These are phyloP conservation scores for Neofusicoccum parvum DNA, from an alignment of 2,329 filamentous ascomycete species.

Conservation along the genomic window DNA sequence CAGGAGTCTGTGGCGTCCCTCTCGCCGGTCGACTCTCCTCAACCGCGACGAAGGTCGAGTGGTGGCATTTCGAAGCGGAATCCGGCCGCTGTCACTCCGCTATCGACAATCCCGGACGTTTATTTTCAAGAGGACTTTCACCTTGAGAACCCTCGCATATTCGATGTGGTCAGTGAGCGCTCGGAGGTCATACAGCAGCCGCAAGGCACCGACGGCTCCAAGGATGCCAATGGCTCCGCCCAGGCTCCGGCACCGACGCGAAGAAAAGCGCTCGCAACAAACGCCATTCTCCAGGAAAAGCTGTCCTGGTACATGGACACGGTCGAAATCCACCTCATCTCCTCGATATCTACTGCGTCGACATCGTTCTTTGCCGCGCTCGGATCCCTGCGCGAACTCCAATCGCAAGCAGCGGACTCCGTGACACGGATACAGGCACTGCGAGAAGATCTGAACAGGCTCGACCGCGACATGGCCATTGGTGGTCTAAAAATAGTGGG, in stretches of 20 bases:
- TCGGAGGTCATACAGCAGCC: conserved; percentile 86
- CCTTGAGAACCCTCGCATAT: conserved; percentile 92
- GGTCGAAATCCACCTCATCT: conserved; percentile 94
- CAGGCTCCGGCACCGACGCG: conserved; percentile 57
- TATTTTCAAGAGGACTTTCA: conserved; percentile 97
- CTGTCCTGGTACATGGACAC: conserved; percentile 99
- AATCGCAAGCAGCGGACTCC: conserved; percentile 89
- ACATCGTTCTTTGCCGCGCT: conserved; percentile 95
- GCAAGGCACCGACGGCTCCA: conserved; percentile 56
- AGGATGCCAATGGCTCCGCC: conserved; percentile 58
- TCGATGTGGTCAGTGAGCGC: conserved; percentile 93
- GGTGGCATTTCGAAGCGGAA: conserved; percentile 58
- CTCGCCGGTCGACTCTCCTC: conserved; percentile 52
- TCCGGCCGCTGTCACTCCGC: conserved; percentile 73
- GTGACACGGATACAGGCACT: conserved; percentile 82
- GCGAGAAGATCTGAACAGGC: conserved; percentile 73
- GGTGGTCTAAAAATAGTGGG: conserved; percentile 84
- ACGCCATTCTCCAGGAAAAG: conserved; percentile 97
- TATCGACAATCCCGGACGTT: conserved; percentile 88
- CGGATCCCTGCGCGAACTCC: conserved; percentile 85
- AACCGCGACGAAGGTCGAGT: conserved; percentile 53
- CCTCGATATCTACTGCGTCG: conserved; percentile 92
- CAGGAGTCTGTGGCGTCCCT: conserved; percentile 44
- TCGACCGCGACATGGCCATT: conserved; percentile 86
- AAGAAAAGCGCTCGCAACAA: conserved; percentile 88